Base-by-base conservation (phyloP, 768 basidiomycete species). In the Tricholomella constricta region DNA sequence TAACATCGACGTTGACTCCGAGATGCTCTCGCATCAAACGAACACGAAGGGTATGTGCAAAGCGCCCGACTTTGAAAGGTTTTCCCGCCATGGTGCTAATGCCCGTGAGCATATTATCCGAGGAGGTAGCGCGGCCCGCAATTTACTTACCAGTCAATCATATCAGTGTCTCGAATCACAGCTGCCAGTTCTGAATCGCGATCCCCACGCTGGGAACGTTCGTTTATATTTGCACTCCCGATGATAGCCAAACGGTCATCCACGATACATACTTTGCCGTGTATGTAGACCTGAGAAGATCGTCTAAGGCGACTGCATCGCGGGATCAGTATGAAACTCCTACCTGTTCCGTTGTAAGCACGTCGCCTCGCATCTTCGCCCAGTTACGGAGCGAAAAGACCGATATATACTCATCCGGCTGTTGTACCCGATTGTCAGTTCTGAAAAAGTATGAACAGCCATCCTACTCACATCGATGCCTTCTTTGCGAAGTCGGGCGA, bases 181-280 rank as follows among this genome's bases (percentile, higher is more conserved):
- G 91, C 86, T 3, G 94, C 93, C 29, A 98, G 69, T 67, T 99
- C 97, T 2, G 96, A 98, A 69, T 99, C 97, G 25, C 97, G 86
- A 67, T 99, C 96, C 20, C 97, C 97, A 25, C 93, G 81, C 65
- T 92, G 91, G 12, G 93, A 96, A 32, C 97, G 85, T 67, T 99
- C 97, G 65, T 99, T 98, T 75, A 99, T 94, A 68, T 97, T 98
- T 15, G 96, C 96, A 49, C 93, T 94, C 14, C 94, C 94, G 58
- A 97, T 97, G 64, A 97, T 94, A 27, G 84, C 94, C 52, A 94
- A 74, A 47, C 97, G 85, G 67, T 99, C 96, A 66, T 99, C 97
- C 4, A 98, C 94, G 49, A 98, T 86, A 61, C 87, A 88, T 17
- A 86, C 81, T 75, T 94, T 93, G 40, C 80, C 89, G 65, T 96